phyloP scores from a whole-genome alignment of 805 yeast species.

The Teunomyces atbi region DNA sequence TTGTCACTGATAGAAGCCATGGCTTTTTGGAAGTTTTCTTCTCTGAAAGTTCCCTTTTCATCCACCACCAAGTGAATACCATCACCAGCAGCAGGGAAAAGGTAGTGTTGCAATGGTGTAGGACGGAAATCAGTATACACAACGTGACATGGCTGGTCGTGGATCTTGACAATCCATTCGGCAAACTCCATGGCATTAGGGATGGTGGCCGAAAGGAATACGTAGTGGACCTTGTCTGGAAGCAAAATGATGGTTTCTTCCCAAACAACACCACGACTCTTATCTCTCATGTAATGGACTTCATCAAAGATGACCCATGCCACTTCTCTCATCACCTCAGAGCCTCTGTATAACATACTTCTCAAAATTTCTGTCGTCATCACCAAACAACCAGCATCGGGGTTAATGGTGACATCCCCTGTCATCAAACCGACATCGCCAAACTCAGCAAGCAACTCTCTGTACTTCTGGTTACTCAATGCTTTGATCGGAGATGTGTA shows the following conservation, averaged over 20 bases:
- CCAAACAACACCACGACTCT: constrained; percentile 99
- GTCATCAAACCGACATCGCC: constrained; percentile 98
- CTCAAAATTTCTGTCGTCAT: constrained; percentile 99
- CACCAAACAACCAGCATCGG: constrained; percentile 96
- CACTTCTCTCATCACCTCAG: constrained; percentile 97
- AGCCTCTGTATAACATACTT: constrained; percentile 95
- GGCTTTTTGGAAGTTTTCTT: constrained; percentile 97
- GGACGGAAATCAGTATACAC: constrained; percentile 99
- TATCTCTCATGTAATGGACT: constrained; percentile 97
- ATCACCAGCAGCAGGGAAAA: constrained; percentile 98
- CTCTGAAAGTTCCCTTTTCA: constrained; percentile 93
- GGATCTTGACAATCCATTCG: constrained; percentile 96
- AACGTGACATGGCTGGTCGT: constrained; percentile 95
- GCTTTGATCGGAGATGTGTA: constrained; percentile 97
- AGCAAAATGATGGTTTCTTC: constrained; percentile 94
- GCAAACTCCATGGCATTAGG: constrained; percentile 99
- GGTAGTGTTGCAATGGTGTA: constrained; percentile 94
- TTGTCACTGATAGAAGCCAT: constrained; percentile 89
- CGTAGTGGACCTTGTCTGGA: constrained; percentile 95
- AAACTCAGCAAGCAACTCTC: constrained; percentile 89
- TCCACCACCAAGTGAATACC: constrained; percentile 98
- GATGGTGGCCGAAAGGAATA: constrained; percentile 91
- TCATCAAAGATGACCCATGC: constrained; percentile 99
- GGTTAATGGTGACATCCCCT: constrained; percentile 97
- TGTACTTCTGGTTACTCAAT: constrained; percentile 86